These are phyloP conservation scores for Uronychia binucleata DNA, from an alignment of 73 alveolate species.

Conservation along the genomic window DNA sequence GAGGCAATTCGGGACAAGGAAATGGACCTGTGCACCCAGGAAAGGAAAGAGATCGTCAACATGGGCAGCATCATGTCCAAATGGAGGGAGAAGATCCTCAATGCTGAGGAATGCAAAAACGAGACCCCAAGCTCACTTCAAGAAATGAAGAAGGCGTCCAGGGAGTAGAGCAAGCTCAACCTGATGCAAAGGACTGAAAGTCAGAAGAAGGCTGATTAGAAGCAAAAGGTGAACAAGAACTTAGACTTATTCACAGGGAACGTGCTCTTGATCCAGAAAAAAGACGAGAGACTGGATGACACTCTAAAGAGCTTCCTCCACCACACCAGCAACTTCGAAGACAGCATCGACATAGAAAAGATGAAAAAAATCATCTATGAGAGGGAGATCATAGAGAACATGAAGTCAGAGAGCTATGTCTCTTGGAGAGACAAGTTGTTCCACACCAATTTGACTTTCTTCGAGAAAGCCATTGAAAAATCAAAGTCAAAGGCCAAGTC, in stretches of 20 bases:
- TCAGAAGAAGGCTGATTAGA: background rate
- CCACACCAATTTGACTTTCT: constrained; percentile 45
- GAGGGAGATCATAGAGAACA: constrained; percentile 8
- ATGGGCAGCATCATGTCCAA: background rate
- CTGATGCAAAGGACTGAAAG: background rate
- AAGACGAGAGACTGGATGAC: background rate
- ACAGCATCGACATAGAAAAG: constrained; percentile 37
- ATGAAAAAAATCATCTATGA: constrained; percentile 31
- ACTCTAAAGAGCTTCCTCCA: constrained; percentile 9
- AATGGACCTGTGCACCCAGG: background rate
- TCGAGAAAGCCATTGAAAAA: constrained; percentile 46
- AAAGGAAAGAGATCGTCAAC: background rate
- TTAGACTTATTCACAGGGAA: background rate
- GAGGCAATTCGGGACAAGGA: background rate
- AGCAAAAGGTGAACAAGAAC: background rate
- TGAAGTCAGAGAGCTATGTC: constrained; percentile 24
- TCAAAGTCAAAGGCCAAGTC: background rate
- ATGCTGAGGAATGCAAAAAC: background rate
- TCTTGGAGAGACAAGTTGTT: constrained; percentile 34
- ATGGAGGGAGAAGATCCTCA: background rate
- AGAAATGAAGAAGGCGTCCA: background rate
- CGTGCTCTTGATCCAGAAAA: background rate
- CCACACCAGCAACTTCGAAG: constrained; percentile 33
- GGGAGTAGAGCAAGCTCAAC: background rate
- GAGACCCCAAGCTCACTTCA: background rate